phyloP scores from a whole-genome alignment of 352 stramenopile genomes.

The Peronospora destructor region DNA sequence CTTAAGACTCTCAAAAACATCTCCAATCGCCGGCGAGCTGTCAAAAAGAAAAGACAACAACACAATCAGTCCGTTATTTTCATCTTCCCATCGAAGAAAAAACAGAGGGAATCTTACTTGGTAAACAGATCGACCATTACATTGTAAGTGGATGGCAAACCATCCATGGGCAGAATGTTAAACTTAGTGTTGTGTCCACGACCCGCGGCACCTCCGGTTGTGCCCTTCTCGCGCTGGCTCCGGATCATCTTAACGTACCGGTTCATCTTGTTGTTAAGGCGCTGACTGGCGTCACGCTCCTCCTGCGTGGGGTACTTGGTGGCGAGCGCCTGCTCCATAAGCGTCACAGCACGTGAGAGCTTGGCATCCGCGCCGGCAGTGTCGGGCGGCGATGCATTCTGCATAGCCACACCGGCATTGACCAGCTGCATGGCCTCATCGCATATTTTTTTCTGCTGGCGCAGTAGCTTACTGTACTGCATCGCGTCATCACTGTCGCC shows the following conservation, averaged over 20 bases:
- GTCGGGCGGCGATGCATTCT: conserved; percentile 60
- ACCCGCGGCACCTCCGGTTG: conserved; percentile 23
- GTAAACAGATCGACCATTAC: conserved; percentile 45
- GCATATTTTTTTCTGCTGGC: conserved; percentile 71
- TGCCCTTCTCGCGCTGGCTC: conserved; percentile 59
- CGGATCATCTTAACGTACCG: conserved; percentile 86
- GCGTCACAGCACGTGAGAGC: conserved; percentile 56
- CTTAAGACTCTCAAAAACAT: conserved; percentile 90
- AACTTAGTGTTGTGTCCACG: conserved; percentile 39
- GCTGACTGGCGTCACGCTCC: conserved; percentile 61
- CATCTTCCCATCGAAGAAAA: neutral
- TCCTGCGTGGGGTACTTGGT: conserved; percentile 71
- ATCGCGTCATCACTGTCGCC: conserved; percentile 55
- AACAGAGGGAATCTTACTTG: conserved; percentile 25
- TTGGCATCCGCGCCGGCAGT: conserved; percentile 48
- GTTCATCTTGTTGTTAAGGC: conserved; percentile 81
- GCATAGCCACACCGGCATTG: conserved; percentile 70
- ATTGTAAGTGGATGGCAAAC: conserved; percentile 62
- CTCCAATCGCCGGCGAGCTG: conserved; percentile 45
- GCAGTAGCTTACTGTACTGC: conserved; percentile 52
- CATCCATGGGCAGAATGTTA: conserved; percentile 72
- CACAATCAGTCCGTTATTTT: conserved; percentile 4
- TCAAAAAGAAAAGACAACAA: conserved; percentile 10
- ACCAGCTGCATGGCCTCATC: conserved; percentile 78
- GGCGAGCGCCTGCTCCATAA: conserved; percentile 71